These are phyloP conservation scores for Hypoxylon cercidicola DNA, from an alignment of 495 filamentous ascomycete genomes.

Conservation along the genomic window DNA sequence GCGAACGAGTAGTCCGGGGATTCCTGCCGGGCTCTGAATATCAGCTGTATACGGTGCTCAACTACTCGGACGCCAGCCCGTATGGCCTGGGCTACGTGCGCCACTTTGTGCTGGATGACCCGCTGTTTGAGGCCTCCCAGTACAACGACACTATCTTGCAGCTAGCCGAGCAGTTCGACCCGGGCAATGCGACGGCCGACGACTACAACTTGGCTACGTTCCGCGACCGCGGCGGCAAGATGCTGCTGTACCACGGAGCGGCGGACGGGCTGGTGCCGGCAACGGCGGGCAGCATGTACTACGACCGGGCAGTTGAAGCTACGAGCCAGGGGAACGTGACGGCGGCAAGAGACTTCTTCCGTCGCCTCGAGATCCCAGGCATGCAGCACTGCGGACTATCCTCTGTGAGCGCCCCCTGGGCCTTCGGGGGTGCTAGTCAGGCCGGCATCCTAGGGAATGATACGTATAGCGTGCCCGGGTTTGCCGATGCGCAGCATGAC, in stretches of 20 bases:
- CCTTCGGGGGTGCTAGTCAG: constrained; percentile 48
- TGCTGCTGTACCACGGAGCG: constrained; percentile 65
- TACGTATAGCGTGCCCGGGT: constrained; percentile 53
- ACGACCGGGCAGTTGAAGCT: constrained; percentile 52
- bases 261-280: constrained; percentile 61
- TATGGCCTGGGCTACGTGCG: constrained; percentile 54
- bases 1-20: constrained; percentile 66
- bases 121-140: constrained; percentile 48
- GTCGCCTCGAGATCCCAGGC: constrained; percentile 53
- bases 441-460: constrained; percentile 40
- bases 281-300: constrained; percentile 54
- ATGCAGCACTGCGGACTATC: constrained; percentile 52
- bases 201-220: constrained; percentile 61
- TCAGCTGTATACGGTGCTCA: constrained; percentile 51
- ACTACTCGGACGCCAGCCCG: constrained; percentile 48
- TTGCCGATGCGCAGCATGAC: constrained; percentile 57
- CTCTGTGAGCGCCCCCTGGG: constrained; percentile 51
- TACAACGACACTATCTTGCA: constrained; percentile 52
- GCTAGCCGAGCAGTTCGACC: constrained; percentile 53
- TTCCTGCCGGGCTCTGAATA: constrained; percentile 54
- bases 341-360: constrained; percentile 46
- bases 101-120: constrained; percentile 58
- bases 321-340: constrained; percentile 46
- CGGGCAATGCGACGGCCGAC: constrained; percentile 59
- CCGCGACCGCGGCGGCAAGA: constrained; percentile 61